Conservation (phyloP, 257 asterid species). For the Lantana camara region DNA sequence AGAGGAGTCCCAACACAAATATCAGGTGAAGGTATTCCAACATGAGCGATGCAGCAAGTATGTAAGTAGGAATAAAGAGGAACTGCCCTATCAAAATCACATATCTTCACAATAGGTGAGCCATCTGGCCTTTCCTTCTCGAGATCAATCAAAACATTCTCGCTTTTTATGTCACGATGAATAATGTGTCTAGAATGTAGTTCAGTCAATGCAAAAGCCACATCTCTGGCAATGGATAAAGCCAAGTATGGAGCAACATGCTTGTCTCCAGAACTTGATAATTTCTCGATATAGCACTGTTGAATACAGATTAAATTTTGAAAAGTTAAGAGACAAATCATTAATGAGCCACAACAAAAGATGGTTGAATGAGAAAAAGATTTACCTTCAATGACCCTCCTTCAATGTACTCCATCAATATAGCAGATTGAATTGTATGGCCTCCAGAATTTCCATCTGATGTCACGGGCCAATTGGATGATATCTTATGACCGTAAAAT, state of each 20-base stretch:
- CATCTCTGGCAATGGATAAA: constrained; percentile 62
- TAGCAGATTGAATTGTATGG: constrained; percentile 67
- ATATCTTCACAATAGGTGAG: constrained; percentile 79
- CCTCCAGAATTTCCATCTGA: constrained; percentile 54
- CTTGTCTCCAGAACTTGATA: constrained; percentile 51
- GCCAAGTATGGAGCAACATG: constrained; percentile 44
- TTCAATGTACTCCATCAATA: constrained; percentile 81
- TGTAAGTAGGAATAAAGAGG: constrained; percentile 82
- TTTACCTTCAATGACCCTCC: constrained; percentile 92
- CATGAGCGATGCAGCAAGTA: constrained; percentile 87
- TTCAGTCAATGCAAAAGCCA: constrained; percentile 63
- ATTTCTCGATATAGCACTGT: constrained; percentile 56
- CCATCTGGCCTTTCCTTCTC: constrained; percentile 66
- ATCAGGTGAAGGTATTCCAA: constrained; percentile 83
- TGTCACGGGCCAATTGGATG: constrained; percentile 83
- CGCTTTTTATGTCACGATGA: constrained; percentile 93
- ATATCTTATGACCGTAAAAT: constrained; percentile 84
- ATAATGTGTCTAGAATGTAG: constrained; percentile 70
- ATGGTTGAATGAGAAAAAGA: not conserved
- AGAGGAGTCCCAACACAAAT: constrained; percentile 93
- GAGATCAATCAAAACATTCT: constrained; percentile 79
- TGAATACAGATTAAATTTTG: not conserved
- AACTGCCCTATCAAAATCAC: constrained; percentile 86
- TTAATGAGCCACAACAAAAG: constrained; percentile 2
- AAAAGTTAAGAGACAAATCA: not conserved